Evolutionary conservation across 2,329 filamentous ascomycete species (phyloP).

Genomic region (Aulographum hederae): DNA sequence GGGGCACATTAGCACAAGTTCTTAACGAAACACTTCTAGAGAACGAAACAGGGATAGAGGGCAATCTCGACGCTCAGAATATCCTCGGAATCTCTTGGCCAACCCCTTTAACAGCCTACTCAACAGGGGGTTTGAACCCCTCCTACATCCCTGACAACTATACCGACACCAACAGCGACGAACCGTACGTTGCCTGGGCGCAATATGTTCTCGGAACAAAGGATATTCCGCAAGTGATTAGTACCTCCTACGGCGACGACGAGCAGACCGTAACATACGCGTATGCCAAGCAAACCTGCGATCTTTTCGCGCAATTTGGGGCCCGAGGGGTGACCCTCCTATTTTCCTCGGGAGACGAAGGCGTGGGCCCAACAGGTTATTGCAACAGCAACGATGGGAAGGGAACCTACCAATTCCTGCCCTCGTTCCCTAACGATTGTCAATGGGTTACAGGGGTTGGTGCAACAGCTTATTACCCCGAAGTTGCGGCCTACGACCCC

Average conservation of each 20-base stretch:
- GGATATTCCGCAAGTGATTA: constrained; percentile 43
- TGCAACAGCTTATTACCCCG: constrained; percentile 37
- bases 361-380: constrained; percentile 30
- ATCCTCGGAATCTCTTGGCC: constrained; percentile 36
- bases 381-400: constrained; percentile 42
- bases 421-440: constrained; percentile 47
- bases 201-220: constrained; percentile 36
- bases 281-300: constrained; percentile 44
- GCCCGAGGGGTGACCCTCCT: constrained; percentile 48
- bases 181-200: constrained; percentile 48
- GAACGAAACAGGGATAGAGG: constrained; percentile 25
- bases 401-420: constrained; percentile 35
- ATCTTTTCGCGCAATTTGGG: constrained; percentile 46
- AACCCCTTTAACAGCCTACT: constrained; percentile 38
- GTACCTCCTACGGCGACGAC: constrained; percentile 47
- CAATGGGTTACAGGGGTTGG: constrained; percentile 52
- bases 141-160: constrained; percentile 31
- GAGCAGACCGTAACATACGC: constrained; percentile 43
- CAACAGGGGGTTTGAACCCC: constrained; percentile 38
- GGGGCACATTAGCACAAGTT: constrained; percentile 1
- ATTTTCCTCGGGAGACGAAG: constrained; percentile 43
- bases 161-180: constrained; percentile 37
- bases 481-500: constrained; percentile 26
- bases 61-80: constrained; percentile 46
- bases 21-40: neutral